Conservation (phyloP, 345 rosid species). For the Brassica napus region Da-Ae NC_063442.1:5701001-5701500, state of each 20-base stretch:
- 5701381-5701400: conserved; percentile 37
- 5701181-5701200: conserved; percentile 21
- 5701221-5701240: background rate
- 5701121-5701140: background rate
- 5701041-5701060: background rate
- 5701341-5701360: conserved; percentile 49
- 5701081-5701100: conserved; percentile 36
- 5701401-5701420: conserved; percentile 53
- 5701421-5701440: conserved; percentile 48
- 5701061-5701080: conserved; percentile 17
- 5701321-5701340: conserved; percentile 31
- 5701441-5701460: background rate
- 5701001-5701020: conserved; percentile 21
- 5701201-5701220: conserved; percentile 8
- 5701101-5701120: background rate
- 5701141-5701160: background rate
- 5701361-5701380: conserved; percentile 41
- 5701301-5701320: conserved; percentile 20
- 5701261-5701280: background rate
- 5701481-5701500: conserved; percentile 32
- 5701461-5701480: conserved; percentile 12
- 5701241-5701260: background rate
- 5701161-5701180: background rate
- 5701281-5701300: conserved; percentile 30
- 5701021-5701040: conserved; percentile 31